phyloP scores from a whole-genome alignment of 2,329 filamentous ascomycete species.

The Orbilia quercus region DNA sequence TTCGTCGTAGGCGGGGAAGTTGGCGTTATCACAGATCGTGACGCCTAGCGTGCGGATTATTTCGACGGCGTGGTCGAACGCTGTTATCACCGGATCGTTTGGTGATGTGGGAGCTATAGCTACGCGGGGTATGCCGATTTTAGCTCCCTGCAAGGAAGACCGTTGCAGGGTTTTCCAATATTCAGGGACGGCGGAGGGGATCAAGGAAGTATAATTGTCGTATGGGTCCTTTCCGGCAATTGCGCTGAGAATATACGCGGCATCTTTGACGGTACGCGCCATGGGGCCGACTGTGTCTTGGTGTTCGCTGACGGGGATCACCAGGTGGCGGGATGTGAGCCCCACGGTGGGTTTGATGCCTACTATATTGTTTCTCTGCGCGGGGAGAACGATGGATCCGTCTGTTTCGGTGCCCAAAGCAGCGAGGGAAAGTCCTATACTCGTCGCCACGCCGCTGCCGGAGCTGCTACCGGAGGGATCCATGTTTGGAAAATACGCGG shows the following conservation, averaged over 20 bases:
- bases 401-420: slow-evolving; percentile 70
- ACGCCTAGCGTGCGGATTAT: slow-evolving; percentile 34
- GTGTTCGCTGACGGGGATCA: slow-evolving; percentile 74
- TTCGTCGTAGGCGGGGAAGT: slow-evolving; percentile 34
- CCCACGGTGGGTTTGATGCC: slow-evolving; percentile 77
- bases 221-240: slow-evolving; percentile 74
- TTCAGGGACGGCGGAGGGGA: slow-evolving; percentile 45
- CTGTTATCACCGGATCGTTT: slow-evolving; percentile 12
- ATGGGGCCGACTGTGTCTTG: slow-evolving; percentile 78
- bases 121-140: slow-evolving; percentile 41
- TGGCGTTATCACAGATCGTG: slow-evolving; percentile 34
- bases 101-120: slow-evolving; percentile 11
- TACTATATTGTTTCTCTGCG: slow-evolving; percentile 70
- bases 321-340: slow-evolving; percentile 71
- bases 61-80: slow-evolving; percentile 33
- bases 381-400: slow-evolving; percentile 73
- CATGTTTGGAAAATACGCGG: slow-evolving; percentile 71
- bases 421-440: slow-evolving; percentile 71
- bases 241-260: slow-evolving; percentile 73
- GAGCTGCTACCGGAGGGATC: slow-evolving; percentile 73
- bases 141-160: slow-evolving; percentile 36
- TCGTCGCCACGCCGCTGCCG: slow-evolving; percentile 72
- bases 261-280: slow-evolving; percentile 76
- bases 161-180: slow-evolving; percentile 37
- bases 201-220: slow-evolving; percentile 73